These are phyloP conservation scores for Termitomyces sp. DNA, from an alignment of 768 basidiomycete genomes.

Conservation along the genomic window DNA sequence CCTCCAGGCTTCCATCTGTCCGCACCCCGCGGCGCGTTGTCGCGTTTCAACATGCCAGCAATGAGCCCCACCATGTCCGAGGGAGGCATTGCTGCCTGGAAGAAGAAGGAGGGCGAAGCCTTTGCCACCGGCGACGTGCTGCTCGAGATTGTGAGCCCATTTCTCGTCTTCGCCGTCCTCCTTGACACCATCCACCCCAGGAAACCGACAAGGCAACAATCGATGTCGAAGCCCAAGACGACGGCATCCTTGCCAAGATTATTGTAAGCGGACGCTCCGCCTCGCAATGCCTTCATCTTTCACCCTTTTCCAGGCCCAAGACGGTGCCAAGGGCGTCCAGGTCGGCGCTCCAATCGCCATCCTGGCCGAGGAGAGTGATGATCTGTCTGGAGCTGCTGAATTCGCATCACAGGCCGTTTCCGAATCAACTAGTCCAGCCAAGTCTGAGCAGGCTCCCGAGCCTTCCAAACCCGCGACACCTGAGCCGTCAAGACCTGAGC, in stretches of 20 bases:
- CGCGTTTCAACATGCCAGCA: conserved; percentile 93
- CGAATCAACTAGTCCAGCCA: conserved; percentile 35
- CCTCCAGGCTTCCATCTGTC: conserved; percentile 75
- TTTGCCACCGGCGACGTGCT: conserved; percentile 92
- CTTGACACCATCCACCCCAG: conserved; percentile 36
- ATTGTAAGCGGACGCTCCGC: conserved; percentile 56
- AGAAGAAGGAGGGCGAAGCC: conserved; percentile 92
- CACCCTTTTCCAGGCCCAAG: conserved; percentile 52
- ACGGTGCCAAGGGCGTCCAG: conserved; percentile 83
- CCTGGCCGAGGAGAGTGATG: conserved; percentile 93
- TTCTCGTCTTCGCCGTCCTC: conserved; percentile 9
- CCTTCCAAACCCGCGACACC: conserved; percentile 18
- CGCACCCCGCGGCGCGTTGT: conserved; percentile 70
- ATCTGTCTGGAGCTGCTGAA: conserved; percentile 78
- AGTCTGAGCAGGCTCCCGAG: conserved; percentile 22
- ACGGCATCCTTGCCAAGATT: conserved; percentile 95
- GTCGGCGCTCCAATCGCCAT: conserved; percentile 92
- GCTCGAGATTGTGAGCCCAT: conserved; percentile 79
- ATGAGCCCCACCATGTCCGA: conserved; percentile 99
- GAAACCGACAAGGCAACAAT: conserved; percentile 99
- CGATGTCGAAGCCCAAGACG: conserved; percentile 98
- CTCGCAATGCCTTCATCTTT: background rate
- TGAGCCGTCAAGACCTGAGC: conserved; percentile 28
- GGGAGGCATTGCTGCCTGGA: conserved; percentile 97
- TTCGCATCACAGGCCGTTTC: conserved; percentile 64